Base-by-base conservation (phyloP, 352 stramenopile species). In the Pilasporangium apinafurcum region DNA sequence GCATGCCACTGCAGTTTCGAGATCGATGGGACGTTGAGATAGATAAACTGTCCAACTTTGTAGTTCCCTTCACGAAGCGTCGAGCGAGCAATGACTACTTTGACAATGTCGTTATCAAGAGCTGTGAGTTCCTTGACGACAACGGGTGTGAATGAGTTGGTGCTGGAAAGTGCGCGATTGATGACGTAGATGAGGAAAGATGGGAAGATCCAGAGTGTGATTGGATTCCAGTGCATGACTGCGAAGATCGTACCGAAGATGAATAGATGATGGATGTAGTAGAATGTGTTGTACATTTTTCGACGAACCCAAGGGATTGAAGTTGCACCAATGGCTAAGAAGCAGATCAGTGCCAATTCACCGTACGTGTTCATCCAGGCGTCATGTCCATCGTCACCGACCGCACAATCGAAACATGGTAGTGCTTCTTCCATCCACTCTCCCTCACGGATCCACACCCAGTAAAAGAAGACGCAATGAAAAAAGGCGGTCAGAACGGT, bases 1-100 rank as follows among this genome's bases (percentile, higher is more conserved):
- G 59, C 51, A 40, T 75, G 64, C 64, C 64, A 75, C 39, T 75
- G 59, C 4, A 56, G 48, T 43, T 61, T 67, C 18, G 60, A 71
- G 32, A 73, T 48, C 8, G 54, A 29, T 5, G 58, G 62, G 2
- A 67, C 59, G 17, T 64, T 66, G 9, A 71, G 21, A 44, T 71
- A 71, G 10, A 71, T 31, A 34, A 71, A 63, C 36, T 68, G 56
- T 8, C 60, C 60, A n/a, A 67, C 44, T 32, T 48, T 64, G 26
- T 64, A 42, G 25, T 65, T 40, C 13, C 52, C 39, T 8, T 43
- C 25, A 21, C 21, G 32, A 14, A 13, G 10, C 7, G 22, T 22
- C 14, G 46, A 53, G 7, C 41, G 33, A 16, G 31, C 10, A 24
- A 68, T 29, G 0, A 55, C 43, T 27, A 72, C 32, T 39, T 68